phyloP scores from a whole-genome alignment of 2,329 filamentous ascomycete genomes.

The Lachnellula willkommii region DNA sequence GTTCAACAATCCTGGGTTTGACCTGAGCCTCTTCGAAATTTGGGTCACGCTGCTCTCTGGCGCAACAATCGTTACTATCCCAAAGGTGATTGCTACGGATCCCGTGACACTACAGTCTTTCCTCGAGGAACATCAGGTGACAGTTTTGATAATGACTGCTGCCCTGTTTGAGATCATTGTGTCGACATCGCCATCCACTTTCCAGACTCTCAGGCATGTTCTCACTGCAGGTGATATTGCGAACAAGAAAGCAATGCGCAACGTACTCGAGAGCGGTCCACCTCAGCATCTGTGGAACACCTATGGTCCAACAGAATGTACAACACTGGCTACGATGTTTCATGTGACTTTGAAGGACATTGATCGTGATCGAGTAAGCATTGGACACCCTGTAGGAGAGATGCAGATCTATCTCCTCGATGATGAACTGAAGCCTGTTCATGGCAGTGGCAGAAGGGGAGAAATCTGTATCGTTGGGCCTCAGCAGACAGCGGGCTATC shows the following conservation, averaged over 20 bases:
- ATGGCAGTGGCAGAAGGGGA: too few species aligned
- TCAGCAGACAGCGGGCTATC: background rate
- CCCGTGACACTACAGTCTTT: background rate
- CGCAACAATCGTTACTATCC: background rate
- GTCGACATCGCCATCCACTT: background rate
- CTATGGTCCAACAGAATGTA: background rate
- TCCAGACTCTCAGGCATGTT: background rate
- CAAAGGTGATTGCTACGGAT: background rate
- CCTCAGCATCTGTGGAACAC: background rate
- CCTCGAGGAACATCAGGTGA: background rate
- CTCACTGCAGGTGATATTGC: background rate
- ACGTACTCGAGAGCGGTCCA: background rate
- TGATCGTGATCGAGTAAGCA: background rate
- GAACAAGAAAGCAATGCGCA: background rate
- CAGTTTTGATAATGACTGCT: background rate
- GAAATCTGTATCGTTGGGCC: too few species aligned
- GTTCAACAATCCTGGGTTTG: conserved; percentile 1
- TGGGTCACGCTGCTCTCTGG: background rate
- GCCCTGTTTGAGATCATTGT: background rate
- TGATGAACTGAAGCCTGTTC: background rate
- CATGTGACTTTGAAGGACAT: background rate
- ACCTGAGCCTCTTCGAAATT: background rate
- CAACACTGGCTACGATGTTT: too few species aligned
- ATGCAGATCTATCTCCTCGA: background rate
- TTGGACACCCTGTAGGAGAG: background rate